phyloP scores from a whole-genome alignment of 495 filamentous ascomycete genomes.

The Glarea lozoyensis region DNA sequence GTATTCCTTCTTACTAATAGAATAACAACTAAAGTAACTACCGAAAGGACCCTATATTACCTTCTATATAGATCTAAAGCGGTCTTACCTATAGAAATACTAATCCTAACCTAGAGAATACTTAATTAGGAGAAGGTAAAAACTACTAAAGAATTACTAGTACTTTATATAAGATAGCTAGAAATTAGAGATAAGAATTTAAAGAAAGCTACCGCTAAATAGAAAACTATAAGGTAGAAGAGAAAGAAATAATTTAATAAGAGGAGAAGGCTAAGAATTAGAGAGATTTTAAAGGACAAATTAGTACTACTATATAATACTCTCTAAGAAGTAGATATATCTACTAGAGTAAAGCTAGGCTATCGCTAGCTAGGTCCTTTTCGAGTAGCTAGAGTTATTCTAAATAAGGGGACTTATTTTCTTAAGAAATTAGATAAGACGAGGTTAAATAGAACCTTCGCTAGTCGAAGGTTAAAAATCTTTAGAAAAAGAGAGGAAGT shows the following conservation, averaged over 20 bases:
- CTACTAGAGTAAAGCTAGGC: not conserved
- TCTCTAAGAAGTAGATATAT: not conserved
- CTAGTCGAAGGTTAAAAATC: not conserved
- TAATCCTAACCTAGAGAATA: not conserved
- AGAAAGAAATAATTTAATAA: not conserved
- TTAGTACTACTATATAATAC: conserved; percentile 1
- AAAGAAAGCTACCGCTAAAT: not conserved
- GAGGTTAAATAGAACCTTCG: not conserved
- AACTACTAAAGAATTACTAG: not conserved
- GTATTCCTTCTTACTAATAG: not conserved
- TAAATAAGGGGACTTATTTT: not conserved
- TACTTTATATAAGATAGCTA: not conserved
- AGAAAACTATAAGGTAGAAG: not conserved
- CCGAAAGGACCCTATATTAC: not conserved
- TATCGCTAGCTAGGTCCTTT: conserved; percentile 1
- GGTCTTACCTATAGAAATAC: not conserved
- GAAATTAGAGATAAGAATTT: not conserved
- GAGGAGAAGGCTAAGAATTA: not conserved
- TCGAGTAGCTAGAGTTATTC: not conserved
- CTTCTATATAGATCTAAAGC: not conserved
- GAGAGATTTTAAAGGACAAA: not conserved
- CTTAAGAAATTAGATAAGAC: not conserved
- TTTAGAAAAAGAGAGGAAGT: not conserved
- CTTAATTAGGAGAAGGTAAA: not conserved
- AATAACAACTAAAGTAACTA: not conserved